Percentiles rank a stretch among this genome's conserved stretches.
Conservation (phyloP, 352 stramenopile genomes). For the Pythium aquatile region DNA sequence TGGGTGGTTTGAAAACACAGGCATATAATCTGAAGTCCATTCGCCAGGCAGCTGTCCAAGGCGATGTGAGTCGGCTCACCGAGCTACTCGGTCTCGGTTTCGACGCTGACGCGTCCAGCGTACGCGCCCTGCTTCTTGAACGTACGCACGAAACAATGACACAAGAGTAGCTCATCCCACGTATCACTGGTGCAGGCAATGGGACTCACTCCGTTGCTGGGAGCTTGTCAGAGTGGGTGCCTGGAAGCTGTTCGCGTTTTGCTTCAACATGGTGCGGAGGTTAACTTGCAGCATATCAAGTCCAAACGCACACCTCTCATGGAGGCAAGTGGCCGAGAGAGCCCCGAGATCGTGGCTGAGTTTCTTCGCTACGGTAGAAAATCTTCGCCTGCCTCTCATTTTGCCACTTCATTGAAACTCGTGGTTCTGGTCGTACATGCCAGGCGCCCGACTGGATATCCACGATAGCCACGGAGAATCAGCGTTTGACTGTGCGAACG, state of each 20-base stretch:
- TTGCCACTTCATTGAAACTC: neutral
- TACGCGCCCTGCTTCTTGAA: conserved; percentile 18
- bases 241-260: conserved; percentile 47
- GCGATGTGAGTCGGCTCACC: conserved; percentile 44
- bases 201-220: conserved; percentile 62
- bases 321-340: conserved; percentile 49
- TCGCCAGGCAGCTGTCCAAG: conserved; percentile 60
- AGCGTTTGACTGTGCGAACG: conserved; percentile 44
- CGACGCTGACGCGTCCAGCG: conserved; percentile 54
- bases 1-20: conserved; percentile 20
- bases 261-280: conserved; percentile 39
- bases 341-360: conserved; percentile 40
- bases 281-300: conserved; percentile 54
- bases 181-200: conserved; percentile 38
- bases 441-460: conserved; percentile 44
- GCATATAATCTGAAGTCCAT: conserved; percentile 70
- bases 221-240: conserved; percentile 49
- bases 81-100: conserved; percentile 53
- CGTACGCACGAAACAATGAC: neutral
- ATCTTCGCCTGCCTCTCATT: neutral
- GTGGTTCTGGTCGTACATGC: neutral
- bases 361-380: conserved; percentile 55
- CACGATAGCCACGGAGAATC: conserved; percentile 47
- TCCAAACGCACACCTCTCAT: conserved; percentile 59
- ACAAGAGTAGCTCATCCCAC: neutral